These are phyloP conservation scores for Microcos paniculata DNA, from an alignment of 345 rosid genomes.

Conservation along the genomic window DNA sequence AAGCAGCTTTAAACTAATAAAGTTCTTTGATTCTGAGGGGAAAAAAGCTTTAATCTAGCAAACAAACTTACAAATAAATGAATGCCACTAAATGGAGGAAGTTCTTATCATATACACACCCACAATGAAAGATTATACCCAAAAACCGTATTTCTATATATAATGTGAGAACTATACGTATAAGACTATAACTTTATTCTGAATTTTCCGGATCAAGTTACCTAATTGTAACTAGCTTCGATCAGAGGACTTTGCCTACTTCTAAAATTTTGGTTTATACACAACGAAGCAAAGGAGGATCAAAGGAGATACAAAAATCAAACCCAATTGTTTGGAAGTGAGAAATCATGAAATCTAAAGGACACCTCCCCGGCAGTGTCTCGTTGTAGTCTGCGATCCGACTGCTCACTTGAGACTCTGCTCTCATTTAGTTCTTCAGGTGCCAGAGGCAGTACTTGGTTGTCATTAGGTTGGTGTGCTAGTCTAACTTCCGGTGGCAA, in stretches of 20 bases:
- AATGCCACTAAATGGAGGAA: neutral
- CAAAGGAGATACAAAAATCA: conserved; percentile 17
- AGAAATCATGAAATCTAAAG: conserved; percentile 78
- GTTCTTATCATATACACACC: neutral
- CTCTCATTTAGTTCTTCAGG: conserved; percentile 26
- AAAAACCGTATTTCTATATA: neutral
- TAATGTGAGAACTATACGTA: neutral
- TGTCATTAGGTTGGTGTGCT: conserved; percentile 47
- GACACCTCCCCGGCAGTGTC: conserved; percentile 79
- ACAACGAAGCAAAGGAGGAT: neutral
- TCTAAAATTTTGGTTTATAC: neutral
- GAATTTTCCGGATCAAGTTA: neutral
- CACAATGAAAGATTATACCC: neutral
- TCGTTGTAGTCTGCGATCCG: conserved; percentile 39
- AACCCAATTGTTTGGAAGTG: conserved; percentile 63
- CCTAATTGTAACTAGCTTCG: neutral
- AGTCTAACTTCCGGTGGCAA: conserved; percentile 34
- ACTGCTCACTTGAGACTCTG: conserved; percentile 17
- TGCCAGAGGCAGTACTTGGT: conserved; percentile 61
- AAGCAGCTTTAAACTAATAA: too few relatives aligned
- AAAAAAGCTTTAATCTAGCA: too few relatives aligned
- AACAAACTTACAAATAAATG: neutral
- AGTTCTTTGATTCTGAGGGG: too few relatives aligned
- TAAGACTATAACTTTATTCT: neutral
- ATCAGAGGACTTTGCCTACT: neutral